Percentiles rank a stretch among this genome's conserved stretches.
These are phyloP conservation scores for Peronospora destructor DNA, from an alignment of 352 stramenopile species.

Conservation along the genomic window DNA sequence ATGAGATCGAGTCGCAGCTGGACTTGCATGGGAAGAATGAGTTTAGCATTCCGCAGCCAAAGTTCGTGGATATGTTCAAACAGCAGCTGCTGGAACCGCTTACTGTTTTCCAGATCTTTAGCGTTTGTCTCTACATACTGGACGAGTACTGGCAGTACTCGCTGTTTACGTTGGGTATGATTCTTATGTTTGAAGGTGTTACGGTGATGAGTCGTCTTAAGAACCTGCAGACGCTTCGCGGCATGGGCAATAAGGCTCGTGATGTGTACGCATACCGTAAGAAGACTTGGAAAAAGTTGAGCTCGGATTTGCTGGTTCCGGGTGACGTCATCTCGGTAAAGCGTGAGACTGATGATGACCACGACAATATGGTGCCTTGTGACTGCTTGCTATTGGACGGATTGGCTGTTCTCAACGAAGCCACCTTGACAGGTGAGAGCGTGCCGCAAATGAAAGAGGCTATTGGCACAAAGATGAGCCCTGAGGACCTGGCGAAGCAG, in stretches of 20 bases:
- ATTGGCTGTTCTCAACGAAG: slow-evolving; percentile 96
- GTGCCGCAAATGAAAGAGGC: slow-evolving; percentile 97
- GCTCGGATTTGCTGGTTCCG: slow-evolving; percentile 85
- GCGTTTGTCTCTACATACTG: slow-evolving; percentile 96
- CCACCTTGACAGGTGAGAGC: slow-evolving; percentile 97
- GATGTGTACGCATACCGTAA: slow-evolving; percentile 89
- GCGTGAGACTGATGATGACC: slow-evolving; percentile 72
- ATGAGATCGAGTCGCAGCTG: slow-evolving; percentile 37
- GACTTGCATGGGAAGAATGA: slow-evolving; percentile 88
- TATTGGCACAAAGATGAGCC: slow-evolving; percentile 70
- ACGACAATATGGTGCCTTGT: slow-evolving; percentile 87
- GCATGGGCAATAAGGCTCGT: slow-evolving; percentile 86
- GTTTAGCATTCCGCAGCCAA: slow-evolving; percentile 92
- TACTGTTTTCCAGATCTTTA: slow-evolving; percentile 99
- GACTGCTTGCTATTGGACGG: slow-evolving; percentile 94
- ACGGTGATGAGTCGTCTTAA: slow-evolving; percentile 94
- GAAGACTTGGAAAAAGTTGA: slow-evolving; percentile 77
- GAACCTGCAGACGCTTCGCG: slow-evolving; percentile 91
- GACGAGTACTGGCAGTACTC: slow-evolving; percentile 99
- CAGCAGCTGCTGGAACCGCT: slow-evolving; percentile 97
- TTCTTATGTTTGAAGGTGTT: slow-evolving; percentile 97
- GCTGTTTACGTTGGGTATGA: slow-evolving; percentile 97
- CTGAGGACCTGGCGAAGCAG: slow-evolving; percentile 56
- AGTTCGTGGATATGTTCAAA: slow-evolving; percentile 93
- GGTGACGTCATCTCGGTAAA: slow-evolving; percentile 92